Evolutionary conservation across 345 rosid species (phyloP), one percentile per base, ranked within the genome.

Genomic region (Pelargonium nanum): DNA sequence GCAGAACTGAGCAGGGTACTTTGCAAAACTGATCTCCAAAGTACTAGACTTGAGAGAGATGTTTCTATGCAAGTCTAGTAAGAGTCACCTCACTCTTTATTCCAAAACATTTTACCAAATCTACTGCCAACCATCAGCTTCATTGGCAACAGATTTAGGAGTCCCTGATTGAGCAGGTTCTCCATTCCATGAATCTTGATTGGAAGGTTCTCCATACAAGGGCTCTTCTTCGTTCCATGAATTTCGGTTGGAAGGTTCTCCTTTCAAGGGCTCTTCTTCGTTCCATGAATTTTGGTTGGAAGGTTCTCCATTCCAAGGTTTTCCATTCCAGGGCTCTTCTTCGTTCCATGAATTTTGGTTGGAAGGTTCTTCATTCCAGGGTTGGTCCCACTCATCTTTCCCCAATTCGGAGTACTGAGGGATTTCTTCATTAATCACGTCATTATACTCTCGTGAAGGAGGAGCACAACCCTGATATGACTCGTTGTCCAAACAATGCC

Each of bases 401-500:
- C 15, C 9, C 15, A 17, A 40, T 17, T 40, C 48, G 10, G 13
- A n/a, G 48, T 17, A 32, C 54, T 15, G 9, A 16, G 9, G 34
- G 52, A 24, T 65, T 4, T 25, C 26, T 65, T 59, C 45, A 26
- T 8, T 55, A 30, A 1, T 1, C 24, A 6, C 21, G 50, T 28
- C 51, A 13, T 5, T 58, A 24, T n/a, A 40, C 59, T 75, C 83
- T 64, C 85, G 77, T 28, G 79, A 85, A n/a, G 96, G 96, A 22
- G 82, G 83, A 72, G 72, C 62, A 59, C 97, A 90, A 12, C 97
- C 97, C 73, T 79, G 75, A 60, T 85, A 90, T 60, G 87, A 81
- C 69, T 77, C 66, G 67, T 87, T 82, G 62, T 90, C 93, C 26
- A 68, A 77, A 71, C 91, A 87, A 55, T 74, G 71, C 93, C 97